A percentile compares a stretch with the other conserved stretches of the same genome.
Conservation (phyloP, 805 yeast genomes). For the Yamadazyma phyllophila region DNA sequence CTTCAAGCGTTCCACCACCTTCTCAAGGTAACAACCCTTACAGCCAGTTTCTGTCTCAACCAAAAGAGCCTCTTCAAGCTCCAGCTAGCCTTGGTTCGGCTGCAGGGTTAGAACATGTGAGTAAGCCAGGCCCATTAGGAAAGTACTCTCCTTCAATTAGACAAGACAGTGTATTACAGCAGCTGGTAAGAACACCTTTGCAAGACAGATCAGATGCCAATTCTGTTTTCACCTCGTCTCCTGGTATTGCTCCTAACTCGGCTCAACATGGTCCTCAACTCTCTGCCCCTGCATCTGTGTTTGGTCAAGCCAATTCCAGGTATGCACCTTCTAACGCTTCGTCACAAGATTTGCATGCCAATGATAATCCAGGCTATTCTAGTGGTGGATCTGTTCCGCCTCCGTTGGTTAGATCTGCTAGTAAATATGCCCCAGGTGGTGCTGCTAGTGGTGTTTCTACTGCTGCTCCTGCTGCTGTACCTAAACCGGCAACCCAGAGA, state of each 20-base stretch:
- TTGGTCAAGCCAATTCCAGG: conserved; percentile 1
- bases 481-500: conserved; percentile 2
- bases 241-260: background rate
- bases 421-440: conserved; percentile 15
- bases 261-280: background rate
- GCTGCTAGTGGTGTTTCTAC: too few species aligned
- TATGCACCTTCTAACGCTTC: conserved; percentile 26
- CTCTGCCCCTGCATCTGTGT: conserved; percentile 6
- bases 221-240: conserved; percentile 11
- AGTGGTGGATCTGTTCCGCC: conserved; percentile 5
- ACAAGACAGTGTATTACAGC: background rate
- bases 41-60: conserved; percentile 9
- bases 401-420: conserved; percentile 8
- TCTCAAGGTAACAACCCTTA: background rate
- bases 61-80: background rate
- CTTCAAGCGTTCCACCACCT: background rate
- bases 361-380: background rate
- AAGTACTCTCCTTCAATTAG: conserved; percentile 8
- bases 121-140: background rate
- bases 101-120: background rate
- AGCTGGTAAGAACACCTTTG: conserved; percentile 10
- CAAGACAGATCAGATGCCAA: conserved; percentile 8
- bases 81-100: background rate
- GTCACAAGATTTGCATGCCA: conserved; percentile 16
- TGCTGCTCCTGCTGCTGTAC: background rate